These are phyloP conservation scores for Psilocybe sp. DNA, from an alignment of 768 basidiomycete genomes.

Conservation along the genomic window DNA sequence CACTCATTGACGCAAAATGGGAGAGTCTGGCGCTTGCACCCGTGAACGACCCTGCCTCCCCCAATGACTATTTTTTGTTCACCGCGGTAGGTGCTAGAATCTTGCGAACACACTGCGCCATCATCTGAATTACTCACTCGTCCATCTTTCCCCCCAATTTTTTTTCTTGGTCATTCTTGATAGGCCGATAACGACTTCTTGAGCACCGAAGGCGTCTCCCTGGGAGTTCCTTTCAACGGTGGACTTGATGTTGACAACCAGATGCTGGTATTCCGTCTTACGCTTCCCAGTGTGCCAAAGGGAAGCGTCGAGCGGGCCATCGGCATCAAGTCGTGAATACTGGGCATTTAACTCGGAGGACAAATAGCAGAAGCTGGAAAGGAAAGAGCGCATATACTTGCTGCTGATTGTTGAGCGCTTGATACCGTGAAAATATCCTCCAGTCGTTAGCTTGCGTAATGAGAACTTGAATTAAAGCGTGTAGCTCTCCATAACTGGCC, in stretches of 20 bases:
- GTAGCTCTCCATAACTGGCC: no score
- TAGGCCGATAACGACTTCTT: constrained; percentile 67
- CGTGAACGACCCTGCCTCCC: constrained; percentile 43
- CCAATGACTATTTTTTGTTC: constrained; percentile 69
- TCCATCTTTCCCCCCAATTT: no score
- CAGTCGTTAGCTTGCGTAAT: no score
- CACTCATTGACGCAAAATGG: constrained; percentile 66
- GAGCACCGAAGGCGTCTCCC: constrained; percentile 48
- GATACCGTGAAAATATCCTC: no score
- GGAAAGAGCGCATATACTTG: no score
- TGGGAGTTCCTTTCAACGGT: constrained; percentile 50
- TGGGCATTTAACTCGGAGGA: no score
- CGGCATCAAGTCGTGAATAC: neutral
- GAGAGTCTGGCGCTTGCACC: constrained; percentile 63
- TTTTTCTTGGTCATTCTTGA: neutral
- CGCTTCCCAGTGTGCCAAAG: constrained; percentile 38
- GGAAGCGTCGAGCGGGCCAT: constrained; percentile 5
- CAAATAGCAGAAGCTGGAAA: no score
- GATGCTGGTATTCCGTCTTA: constrained; percentile 60
- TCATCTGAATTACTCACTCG: neutral
- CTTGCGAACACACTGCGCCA: neutral
- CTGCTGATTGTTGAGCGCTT: no score
- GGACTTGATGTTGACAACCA: constrained; percentile 60
- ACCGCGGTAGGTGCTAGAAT: constrained; percentile 46
- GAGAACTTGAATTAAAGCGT: no score